Base-by-base conservation (phyloP, 2,329 filamentous ascomycete genomes). In the Pyricularia sp. region DNA sequence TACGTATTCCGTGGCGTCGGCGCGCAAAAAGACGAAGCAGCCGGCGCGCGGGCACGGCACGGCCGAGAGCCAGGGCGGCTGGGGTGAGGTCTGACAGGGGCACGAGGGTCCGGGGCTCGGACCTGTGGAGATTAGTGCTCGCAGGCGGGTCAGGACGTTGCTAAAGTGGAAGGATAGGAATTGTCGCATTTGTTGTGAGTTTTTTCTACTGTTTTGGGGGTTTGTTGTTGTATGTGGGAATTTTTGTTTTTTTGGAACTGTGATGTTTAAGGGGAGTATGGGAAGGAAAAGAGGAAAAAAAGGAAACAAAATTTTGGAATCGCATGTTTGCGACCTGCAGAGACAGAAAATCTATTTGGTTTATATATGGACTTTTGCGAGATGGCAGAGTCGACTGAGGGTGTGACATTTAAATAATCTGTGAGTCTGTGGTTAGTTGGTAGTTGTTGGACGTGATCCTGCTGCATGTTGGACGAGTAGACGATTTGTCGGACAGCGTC, bases 371-470 rank as follows among this genome's bases (percentile, higher is more conserved):
- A 4, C 1, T 19, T n/a, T 49, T 49, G 40, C 40, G 13, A 5
- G 13, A 49, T 49, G 40, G 40, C 16, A 49, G 40, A 49, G 40
- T 49, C 19, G 40, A 49, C n/a, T n/a, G 19, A 49, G 19, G 16
- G n/a, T 19, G 40, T 49, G 40, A 49, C 40, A n/a, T 49, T 49
- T 16, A n/a, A n/a, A 4, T 8, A n/a, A 7, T n/a, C 40, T 49
- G 40, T 49, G 40, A 49, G 40, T 49, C 40, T 49, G 40, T 49
- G 40, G 40, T 49, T 49, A 49, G 40, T 49, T 49, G 19, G 16
- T 49, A 49, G 19, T 67, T 82, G 63, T 78, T 81, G 64, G 84
- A 87, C 70, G 83, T 84, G 78, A 73, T 83, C n/a, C 85, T 85
- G 22, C 85, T 85, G 82, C 81, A 79, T 69, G 73, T 62, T 35